Evolutionary conservation across 2,329 filamentous ascomycete genomes (phyloP), one percentile per base, ranked within the genome.

Genomic region (Knufia fluminis): DNA sequence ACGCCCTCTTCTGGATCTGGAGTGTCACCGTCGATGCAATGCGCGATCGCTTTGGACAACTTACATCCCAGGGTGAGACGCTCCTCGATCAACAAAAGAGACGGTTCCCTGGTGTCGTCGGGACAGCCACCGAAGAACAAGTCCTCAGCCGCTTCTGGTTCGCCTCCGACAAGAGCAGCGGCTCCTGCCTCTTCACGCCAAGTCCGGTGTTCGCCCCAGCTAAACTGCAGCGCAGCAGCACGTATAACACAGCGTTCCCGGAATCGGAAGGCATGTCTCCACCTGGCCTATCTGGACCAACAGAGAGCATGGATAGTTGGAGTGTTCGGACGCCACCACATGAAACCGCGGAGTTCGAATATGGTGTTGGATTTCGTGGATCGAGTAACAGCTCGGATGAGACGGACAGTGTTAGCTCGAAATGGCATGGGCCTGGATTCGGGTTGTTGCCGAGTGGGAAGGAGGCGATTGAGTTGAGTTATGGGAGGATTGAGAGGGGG

Each of bases 41-140:
- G 28, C 42, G 42, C n/a, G 28, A 45, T 33, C 24, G 42, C 12
- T 45, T 45, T 26, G 42, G 42, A 8, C 3, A 32, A 4, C 16
- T 45, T 10, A 45, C n/a, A 12, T 4, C 26, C 8, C 42, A 45
- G 19, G 42, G 42, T 22, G 42, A 45, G 26, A 12, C 3, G 24
- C 28, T 45, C 8, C 24, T 45, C 12, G 42, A 32, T 24, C 42
- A 33, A 17, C 42, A 45, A n/a, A 45, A 45, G 42, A 3, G 24
- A 14, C 24, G 42, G n/a, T 45, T 45, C 42, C 42, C 42, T 8
- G 42, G 26, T 20, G 17, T 45, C 3, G n/a, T 45, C 19, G 42
- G 42, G 10, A 45, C 42, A 12, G 42, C 16, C 26, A 8, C 17
- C 10, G 42, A 45, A 60, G 42, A 45, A 20, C 12, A 32, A 22